Evolutionary conservation across 257 asterid genomes (phyloP), one percentile per base, ranked within the genome.

Genomic region (Oldenlandia corymbosa): DNA sequence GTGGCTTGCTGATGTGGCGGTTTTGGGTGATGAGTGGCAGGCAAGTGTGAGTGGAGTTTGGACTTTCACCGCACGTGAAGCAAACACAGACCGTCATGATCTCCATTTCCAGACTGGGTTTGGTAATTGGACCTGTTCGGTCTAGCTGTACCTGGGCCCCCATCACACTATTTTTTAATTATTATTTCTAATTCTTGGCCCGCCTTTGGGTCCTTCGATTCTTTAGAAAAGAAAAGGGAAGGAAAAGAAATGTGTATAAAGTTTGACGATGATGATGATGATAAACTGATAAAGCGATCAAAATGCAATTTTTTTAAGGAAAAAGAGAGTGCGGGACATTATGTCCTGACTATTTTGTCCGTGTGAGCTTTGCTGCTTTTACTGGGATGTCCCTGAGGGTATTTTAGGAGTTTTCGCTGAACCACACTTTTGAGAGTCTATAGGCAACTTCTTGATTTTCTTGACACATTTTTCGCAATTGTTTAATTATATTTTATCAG

Each of bases 141-240:
- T 27, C 42, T 49, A 60, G 68, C 71, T 58, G 72, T 64, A 68
- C 62, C 18, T 45, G 70, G 73, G 57, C 81, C 81, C 65, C 73
- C 80, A n/a, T 34, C 74, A 70, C 48, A 16, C 53, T n/a, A 43
- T 13, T 34, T 1, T 31, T 16, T 20, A 42, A 49, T 34, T 46
- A 67, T 66, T 30, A 47, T 68, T 60, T 43, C n/a, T n/a, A n/a
- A n/a, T n/a, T n/a, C n/a, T n/a, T n/a, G n/a, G n/a, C n/a, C n/a
- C n/a, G n/a, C n/a, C n/a, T n/a, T n/a, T n/a, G n/a, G n/a, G n/a
- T n/a, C n/a, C n/a, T n/a, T n/a, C 26, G 42, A 59, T 72, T 32
- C 62, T 30, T 66, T 60, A 24, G 37, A 62, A 46, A 34, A 60
- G 53, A 36, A 31, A 14, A 31, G 42, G 23, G 20, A 37, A 1